Evolutionary conservation across 352 stramenopile genomes (phyloP).

Genomic region (Globisporangium lucens): DNA sequence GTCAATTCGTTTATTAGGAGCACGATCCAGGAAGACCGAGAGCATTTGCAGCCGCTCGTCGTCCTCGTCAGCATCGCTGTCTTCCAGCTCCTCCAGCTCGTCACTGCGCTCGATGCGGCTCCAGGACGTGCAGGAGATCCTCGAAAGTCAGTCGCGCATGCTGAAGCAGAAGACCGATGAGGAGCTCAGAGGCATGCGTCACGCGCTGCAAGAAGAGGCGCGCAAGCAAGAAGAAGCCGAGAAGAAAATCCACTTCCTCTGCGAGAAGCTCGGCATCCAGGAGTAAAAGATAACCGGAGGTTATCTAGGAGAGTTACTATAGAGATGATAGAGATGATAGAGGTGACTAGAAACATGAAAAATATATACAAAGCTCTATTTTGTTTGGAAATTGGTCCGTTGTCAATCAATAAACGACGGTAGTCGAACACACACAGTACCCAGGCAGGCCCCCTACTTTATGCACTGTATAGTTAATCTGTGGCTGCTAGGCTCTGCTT

Average conservation of each 20-base stretch:
- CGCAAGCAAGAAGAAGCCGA: slow-evolving; percentile 38
- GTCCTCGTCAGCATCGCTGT: not conserved
- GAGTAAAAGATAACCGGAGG: slow-evolving; percentile 8
- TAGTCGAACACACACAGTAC: not conserved
- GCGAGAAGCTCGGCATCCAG: slow-evolving; percentile 35
- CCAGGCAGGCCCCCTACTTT: not conserved
- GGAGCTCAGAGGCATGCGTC: slow-evolving; percentile 27
- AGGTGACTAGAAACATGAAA: not conserved
- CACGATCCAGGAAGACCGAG: slow-evolving; percentile 6
- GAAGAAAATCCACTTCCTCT: slow-evolving; percentile 38
- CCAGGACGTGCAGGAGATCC: slow-evolving; percentile 35
- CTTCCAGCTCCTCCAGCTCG: slow-evolving; percentile 16
- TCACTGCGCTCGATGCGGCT: slow-evolving; percentile 28
- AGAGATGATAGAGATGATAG: too few species aligned
- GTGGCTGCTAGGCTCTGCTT: not conserved
- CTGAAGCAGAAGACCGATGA: slow-evolving; percentile 29
- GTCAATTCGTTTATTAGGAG: not conserved
- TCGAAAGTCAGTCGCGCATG: slow-evolving; percentile 31
- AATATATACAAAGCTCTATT: not conserved
- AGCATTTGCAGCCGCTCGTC: slow-evolving; percentile 9
- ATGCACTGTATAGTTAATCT: not conserved
- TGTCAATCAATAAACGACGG: not conserved
- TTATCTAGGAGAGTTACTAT: not conserved
- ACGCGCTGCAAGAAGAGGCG: slow-evolving; percentile 29
- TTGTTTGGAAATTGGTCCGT: not conserved